Evolutionary conservation across 768 basidiomycete species (phyloP).

Genomic region (Arthromyces matolae): DNA sequence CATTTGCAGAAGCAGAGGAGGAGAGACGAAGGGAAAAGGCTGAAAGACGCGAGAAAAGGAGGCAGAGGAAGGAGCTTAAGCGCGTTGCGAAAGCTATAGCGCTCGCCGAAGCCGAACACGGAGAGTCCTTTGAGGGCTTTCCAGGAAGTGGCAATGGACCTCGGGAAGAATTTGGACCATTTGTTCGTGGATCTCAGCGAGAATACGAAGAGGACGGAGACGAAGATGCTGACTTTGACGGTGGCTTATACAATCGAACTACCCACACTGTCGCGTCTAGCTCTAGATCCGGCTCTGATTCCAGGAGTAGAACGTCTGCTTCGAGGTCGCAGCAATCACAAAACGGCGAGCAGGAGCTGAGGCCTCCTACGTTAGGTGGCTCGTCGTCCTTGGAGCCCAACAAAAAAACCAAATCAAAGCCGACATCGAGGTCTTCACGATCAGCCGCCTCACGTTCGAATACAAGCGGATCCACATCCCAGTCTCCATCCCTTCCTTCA

Average conservation of each 20-base stretch:
- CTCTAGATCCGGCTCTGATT: slow-evolving; percentile 48
- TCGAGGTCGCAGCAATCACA: slow-evolving; percentile 28
- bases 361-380: no score
- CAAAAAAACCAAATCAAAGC: no score
- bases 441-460: no score
- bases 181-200: slow-evolving; percentile 3
- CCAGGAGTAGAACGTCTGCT: slow-evolving; percentile 57
- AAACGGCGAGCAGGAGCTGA: slow-evolving; percentile 6
- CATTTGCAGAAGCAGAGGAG: slow-evolving; percentile 37
- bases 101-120: slow-evolving; percentile 29
- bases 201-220: slow-evolving; percentile 37
- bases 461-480: no score
- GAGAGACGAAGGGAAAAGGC: slow-evolving; percentile 43
- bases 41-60: slow-evolving; percentile 42
- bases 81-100: slow-evolving; percentile 35
- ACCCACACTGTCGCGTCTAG: slow-evolving; percentile 22
- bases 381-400: no score
- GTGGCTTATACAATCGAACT: slow-evolving; percentile 45
- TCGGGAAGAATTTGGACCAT: slow-evolving; percentile 18
- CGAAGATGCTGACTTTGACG: slow-evolving; percentile 57
- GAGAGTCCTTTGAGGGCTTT: slow-evolving; percentile 61
- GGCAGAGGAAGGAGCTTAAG: slow-evolving; percentile 19
- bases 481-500: no score
- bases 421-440: no score
- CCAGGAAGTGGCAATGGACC: slow-evolving; percentile 37